phyloP scores from a whole-genome alignment of 1,284 basidiomycete genomes.

The Amylostereum areolatum region DNA sequence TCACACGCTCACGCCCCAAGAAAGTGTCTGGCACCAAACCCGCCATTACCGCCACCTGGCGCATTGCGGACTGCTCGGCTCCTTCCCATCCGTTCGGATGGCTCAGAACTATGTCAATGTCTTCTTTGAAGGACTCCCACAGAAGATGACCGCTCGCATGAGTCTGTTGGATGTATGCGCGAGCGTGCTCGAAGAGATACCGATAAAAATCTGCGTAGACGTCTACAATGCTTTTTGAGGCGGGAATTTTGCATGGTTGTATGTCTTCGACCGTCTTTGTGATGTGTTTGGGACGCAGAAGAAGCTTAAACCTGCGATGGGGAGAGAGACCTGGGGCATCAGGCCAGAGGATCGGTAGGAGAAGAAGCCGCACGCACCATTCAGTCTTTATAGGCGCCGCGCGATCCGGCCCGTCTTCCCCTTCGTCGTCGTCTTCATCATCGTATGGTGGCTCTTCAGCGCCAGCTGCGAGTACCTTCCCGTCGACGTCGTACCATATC shows the following conservation, averaged over 20 bases:
- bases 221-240: constrained; percentile 5
- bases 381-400: constrained; percentile 14
- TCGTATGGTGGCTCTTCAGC: constrained; percentile 22
- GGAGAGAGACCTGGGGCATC: neutral
- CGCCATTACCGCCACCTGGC: constrained; percentile 23
- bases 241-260: constrained; percentile 1
- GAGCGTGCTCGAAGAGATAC: constrained; percentile 5
- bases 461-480: constrained; percentile 23
- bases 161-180: neutral
- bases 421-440: constrained; percentile 17
- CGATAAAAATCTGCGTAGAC: constrained; percentile 9
- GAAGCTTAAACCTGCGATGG: constrained; percentile 14
- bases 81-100: constrained; percentile 36
- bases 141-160: neutral
- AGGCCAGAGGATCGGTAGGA: neutral
- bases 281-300: constrained; percentile 6
- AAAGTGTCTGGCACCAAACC: constrained; percentile 18
- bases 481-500: constrained; percentile 27
- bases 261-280: neutral
- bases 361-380: constrained; percentile 18
- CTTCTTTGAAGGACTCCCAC: neutral
- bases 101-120: constrained; percentile 25
- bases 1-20: constrained; percentile 24
- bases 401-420: constrained; percentile 18
- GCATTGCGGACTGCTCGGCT: constrained; percentile 27